phyloP scores from a whole-genome alignment of 257 asterid genomes.

The Perilla frutescens region DNA sequence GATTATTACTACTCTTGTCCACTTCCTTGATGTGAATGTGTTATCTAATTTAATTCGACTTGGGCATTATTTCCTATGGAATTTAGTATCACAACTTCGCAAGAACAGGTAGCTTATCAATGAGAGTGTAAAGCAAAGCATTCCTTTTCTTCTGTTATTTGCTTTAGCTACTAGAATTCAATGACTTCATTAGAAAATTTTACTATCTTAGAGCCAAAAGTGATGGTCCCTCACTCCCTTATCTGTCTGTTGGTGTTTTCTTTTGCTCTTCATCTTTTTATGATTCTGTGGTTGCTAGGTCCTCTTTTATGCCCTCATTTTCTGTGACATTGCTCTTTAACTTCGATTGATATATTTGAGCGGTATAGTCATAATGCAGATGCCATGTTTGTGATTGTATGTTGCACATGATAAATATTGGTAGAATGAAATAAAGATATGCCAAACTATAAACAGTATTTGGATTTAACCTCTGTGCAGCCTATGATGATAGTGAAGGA shows the following conservation, averaged over 20 bases:
- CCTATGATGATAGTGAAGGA: conserved; percentile 9
- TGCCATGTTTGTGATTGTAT: conserved; percentile 12
- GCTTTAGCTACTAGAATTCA: neutral
- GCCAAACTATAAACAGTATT: neutral
- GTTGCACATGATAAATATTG: no score
- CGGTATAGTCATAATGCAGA: conserved; percentile 13
- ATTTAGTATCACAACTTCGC: neutral
- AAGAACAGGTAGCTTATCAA: conserved; percentile 15
- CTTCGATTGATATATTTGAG: conserved; percentile 13
- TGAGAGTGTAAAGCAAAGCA: neutral
- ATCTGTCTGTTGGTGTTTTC: conserved; percentile 1
- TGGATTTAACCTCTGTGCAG: conserved; percentile 1
- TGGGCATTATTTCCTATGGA: neutral
- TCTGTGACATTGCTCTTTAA: conserved; percentile 22
- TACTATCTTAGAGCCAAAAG: conserved; percentile 9
- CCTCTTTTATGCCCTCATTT: neutral
- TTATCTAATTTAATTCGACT: neutral
- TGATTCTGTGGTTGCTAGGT: conserved; percentile 3
- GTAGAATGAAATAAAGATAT: no score
- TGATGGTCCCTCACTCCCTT: neutral
- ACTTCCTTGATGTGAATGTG: conserved; percentile 16
- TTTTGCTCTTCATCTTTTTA: neutral
- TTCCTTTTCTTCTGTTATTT: neutral
- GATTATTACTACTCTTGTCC: conserved; percentile 1
- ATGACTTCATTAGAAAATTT: neutral